Evolutionary conservation across 2,329 filamentous ascomycete genomes (phyloP).

Genomic region (Grosmannia serpens): DNA sequence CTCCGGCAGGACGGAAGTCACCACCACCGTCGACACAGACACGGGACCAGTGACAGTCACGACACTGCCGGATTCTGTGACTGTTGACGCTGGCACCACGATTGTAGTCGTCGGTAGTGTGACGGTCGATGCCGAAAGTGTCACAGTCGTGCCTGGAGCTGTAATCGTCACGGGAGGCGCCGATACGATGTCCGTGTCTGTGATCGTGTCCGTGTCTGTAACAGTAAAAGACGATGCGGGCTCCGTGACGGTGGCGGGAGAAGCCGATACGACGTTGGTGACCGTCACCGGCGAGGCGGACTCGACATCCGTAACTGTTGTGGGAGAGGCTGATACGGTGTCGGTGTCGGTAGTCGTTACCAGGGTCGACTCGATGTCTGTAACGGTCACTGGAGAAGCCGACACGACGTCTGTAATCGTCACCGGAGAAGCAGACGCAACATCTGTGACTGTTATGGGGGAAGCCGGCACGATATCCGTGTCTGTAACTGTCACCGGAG

Average conservation of each 20-base stretch:
- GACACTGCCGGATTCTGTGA: conserved; percentile 1
- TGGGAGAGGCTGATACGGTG: neutral
- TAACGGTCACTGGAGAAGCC: neutral
- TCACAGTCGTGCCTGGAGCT: conserved; percentile 4
- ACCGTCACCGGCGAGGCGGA: neutral
- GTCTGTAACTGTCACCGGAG: neutral
- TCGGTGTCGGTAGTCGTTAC: neutral
- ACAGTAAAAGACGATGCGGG: neutral
- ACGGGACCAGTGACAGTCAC: neutral
- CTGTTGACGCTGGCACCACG: neutral
- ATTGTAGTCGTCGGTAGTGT: conserved; percentile 4
- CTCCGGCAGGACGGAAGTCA: conserved; percentile 7
- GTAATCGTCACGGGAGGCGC: conserved; percentile 3
- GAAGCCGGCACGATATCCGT: neutral
- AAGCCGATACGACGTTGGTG: neutral
- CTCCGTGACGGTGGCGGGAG: neutral
- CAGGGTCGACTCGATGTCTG: neutral
- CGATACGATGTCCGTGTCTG: neutral
- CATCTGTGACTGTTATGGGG: neutral
- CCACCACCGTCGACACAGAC: neutral
- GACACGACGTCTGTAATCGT: neutral
- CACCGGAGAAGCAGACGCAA: neutral
- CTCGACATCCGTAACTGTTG: neutral
- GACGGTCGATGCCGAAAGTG: conserved; percentile 2
- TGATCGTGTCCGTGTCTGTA: neutral